Evolutionary conservation across 129 eudicot genomes (phyloP), one percentile per base, ranked within the genome.

Genomic region (Flaveria sonorensis): DNA sequence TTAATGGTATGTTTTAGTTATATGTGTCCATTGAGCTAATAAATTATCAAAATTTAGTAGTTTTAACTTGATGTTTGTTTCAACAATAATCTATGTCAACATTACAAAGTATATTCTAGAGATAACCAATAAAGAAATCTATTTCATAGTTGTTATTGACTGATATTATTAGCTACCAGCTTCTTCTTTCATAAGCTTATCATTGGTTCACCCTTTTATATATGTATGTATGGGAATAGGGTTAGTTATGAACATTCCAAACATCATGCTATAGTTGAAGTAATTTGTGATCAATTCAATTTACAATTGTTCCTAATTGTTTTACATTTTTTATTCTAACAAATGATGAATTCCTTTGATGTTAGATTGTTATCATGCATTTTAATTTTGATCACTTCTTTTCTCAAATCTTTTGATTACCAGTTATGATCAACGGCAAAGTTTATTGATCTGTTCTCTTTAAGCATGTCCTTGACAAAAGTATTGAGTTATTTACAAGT

Each of bases 1-100:
- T 75, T 90, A 76, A 90, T 90, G 98, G 96, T 90, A 89, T 78
- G 64, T 65, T 50, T 77, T 51, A 13, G 42, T 50, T 43, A 39
- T 65, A 26, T 10, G 8, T 12, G 12, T 67, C 53, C 55, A 69
- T 68, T 14, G 20, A 28, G 11, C n/a, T 52, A 79, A 63, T 66
- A 39, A 21, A 19, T 26, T 60, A 30, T 43, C 51, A 45, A 39
- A 39, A 24, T 60, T 39, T 68, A 70, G 56, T 69, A 42, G 19
- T 72, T 39, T 19, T 48, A 56, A 47, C 56, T 28, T 82, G 42
- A 28, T 68, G 65, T 19, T 70, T 45, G 18, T 28, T 75, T 47
- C 52, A 80, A 19, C 20, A 28, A 46, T 21, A 36, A 36, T 45
- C 26, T 70, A 57, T 52, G 68, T 47, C 52, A 59, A 16, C 57